Conservation (phyloP, 768 basidiomycete genomes). For the Rickenella mellea region DNA sequence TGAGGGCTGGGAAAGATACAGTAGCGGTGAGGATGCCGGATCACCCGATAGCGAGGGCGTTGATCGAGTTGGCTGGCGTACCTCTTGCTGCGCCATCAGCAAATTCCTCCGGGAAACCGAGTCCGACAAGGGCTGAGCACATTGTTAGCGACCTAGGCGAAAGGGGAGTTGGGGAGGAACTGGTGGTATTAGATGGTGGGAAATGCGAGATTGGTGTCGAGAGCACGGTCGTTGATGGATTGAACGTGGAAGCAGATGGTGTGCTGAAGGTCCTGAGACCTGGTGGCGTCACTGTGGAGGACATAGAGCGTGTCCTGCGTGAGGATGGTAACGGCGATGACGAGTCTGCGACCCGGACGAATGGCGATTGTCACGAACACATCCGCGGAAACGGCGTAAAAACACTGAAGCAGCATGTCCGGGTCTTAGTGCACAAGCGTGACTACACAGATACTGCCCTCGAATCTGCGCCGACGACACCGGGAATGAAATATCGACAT, state of each 20-base stretch:
- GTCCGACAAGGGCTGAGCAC: slow-evolving; percentile 84
- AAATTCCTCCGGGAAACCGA: slow-evolving; percentile 89
- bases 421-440: slow-evolving; percentile 68
- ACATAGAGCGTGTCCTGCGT: slow-evolving; percentile 54
- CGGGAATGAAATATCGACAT: slow-evolving; percentile 98
- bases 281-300: slow-evolving; percentile 88
- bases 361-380: slow-evolving; percentile 1
- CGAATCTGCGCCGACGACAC: slow-evolving; percentile 81
- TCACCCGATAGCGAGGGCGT: slow-evolving; percentile 84
- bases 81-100: slow-evolving; percentile 94
- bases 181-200: slow-evolving; percentile 91
- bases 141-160: slow-evolving; percentile 63
- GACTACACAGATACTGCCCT: slow-evolving; percentile 65
- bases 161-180: slow-evolving; percentile 43
- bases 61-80: slow-evolving; percentile 63
- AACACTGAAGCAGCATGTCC: slow-evolving; percentile 27
- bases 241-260: slow-evolving; percentile 57
- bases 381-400: not conserved
- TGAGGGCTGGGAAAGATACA: slow-evolving; percentile 72
- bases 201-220: slow-evolving; percentile 85
- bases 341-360: too few species aligned
- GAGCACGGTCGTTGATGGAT: slow-evolving; percentile 90
- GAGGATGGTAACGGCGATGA: slow-evolving; percentile 25
- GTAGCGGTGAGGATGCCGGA: slow-evolving; percentile 92
- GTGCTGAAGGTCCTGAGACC: slow-evolving; percentile 77